Evolutionary conservation across 164 flowering plant species (phyloP).

Genomic region (Stephania japonica): DNA sequence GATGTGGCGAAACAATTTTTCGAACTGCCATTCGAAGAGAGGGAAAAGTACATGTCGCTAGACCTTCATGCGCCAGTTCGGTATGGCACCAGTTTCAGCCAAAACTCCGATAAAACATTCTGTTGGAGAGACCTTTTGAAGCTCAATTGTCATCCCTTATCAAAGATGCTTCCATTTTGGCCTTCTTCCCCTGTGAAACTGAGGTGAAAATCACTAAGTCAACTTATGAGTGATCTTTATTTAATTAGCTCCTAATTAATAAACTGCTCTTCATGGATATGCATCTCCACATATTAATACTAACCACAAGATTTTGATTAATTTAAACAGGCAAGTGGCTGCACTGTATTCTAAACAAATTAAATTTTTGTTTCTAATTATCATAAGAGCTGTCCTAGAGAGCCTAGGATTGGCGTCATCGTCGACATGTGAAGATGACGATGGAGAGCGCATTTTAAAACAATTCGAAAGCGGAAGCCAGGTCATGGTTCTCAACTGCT

Average conservation of each 20-base stretch:
- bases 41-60: slow-evolving; percentile 58
- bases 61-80: slow-evolving; percentile 64
- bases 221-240: background rate
- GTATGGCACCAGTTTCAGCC: slow-evolving; percentile 87
- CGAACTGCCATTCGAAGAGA: slow-evolving; percentile 64
- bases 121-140: slow-evolving; percentile 94
- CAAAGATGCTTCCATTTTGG: slow-evolving; percentile 56
- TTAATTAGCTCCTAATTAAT: background rate
- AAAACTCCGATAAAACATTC: slow-evolving; percentile 67
- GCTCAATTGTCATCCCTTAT: slow-evolving; percentile 42
- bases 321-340: slow-evolving; percentile 43
- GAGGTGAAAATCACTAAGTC: slow-evolving; percentile 28
- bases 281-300: background rate
- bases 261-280: background rate
- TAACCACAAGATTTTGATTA: background rate
- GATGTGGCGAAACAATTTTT: slow-evolving; percentile 55
- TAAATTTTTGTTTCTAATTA: slow-evolving; percentile 41
- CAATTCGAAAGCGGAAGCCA: slow-evolving; percentile 72
- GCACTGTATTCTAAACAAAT: slow-evolving; percentile 48
- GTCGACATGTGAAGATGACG: background rate
- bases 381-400: slow-evolving; percentile 67
- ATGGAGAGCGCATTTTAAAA: slow-evolving; percentile 21
- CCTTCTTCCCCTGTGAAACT: slow-evolving; percentile 70
- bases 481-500: slow-evolving; percentile 65
- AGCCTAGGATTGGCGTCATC: slow-evolving; percentile 39